Conservation (phyloP, 768 basidiomycete genomes). For the Calocybe cyanea region DNA sequence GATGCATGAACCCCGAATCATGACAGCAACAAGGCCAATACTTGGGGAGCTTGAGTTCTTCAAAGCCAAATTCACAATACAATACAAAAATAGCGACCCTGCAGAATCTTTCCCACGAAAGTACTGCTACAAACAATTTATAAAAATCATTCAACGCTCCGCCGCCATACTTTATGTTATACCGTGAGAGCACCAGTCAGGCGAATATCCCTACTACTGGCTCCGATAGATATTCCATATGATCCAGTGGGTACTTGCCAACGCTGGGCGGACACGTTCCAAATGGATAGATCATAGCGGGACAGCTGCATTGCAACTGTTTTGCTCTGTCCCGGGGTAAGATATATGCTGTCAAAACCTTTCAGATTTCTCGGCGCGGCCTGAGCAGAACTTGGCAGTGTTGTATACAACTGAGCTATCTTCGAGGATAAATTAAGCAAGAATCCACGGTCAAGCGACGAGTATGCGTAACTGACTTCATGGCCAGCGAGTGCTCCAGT, state of each 20-base stretch:
- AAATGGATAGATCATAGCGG: conserved; percentile 50
- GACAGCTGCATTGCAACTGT: conserved; percentile 45
- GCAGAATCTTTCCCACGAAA: too few relatives aligned
- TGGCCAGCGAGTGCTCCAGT: conserved; percentile 49
- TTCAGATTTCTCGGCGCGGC: conserved; percentile 49
- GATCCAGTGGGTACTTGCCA: conserved; percentile 52
- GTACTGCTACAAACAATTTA: too few relatives aligned
- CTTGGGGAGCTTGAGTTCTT: too few relatives aligned
- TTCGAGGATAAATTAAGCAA: conserved; percentile 14
- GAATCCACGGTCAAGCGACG: background rate
- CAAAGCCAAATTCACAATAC: too few relatives aligned
- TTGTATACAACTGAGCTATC: conserved; percentile 56
- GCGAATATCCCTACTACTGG: conserved; percentile 46
- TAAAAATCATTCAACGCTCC: too few relatives aligned
- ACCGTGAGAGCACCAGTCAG: conserved; percentile 37
- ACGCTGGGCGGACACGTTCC: conserved; percentile 49
- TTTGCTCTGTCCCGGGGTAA: conserved; percentile 39
- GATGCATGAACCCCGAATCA: conserved; percentile 23
- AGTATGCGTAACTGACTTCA: conserved; percentile 35
- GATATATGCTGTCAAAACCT: conserved; percentile 51
- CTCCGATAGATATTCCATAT: conserved; percentile 44
- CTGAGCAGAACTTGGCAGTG: conserved; percentile 43
- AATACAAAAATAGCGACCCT: too few relatives aligned
- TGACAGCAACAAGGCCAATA: too few relatives aligned
- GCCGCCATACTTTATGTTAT: too few relatives aligned